Evolutionary conservation across 306 rosid genomes (phyloP), one percentile per base, ranked within the genome.

Genomic region (Bauhinia variegata): DNA sequence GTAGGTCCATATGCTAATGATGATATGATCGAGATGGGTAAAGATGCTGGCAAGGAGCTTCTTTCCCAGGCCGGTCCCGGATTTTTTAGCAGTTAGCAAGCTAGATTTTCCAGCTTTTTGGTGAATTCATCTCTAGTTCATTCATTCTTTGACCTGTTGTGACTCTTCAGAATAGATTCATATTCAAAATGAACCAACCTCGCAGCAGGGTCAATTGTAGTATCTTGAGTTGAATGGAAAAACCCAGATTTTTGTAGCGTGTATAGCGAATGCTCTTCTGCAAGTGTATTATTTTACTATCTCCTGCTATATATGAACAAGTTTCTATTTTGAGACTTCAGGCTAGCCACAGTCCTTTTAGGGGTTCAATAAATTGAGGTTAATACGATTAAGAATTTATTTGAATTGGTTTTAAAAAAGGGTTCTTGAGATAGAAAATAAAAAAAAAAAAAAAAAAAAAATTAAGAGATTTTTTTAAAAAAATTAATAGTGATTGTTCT

Each of bases 1-100:
- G 74, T 66, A 70, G 97, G 91, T 58, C 83, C 54, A 13, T 91
- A 84, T 55, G 73, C 92, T 23, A 28, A 48, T 30, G 84, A 86
- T 49, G 97, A 91, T 51, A 91, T 91, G 97, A 49, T 88, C 28
- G 59, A 67, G 72, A 91, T 91, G 82, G 97, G 97, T 54, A 79
- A 79, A 76, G 97, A 88, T 75, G 97, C 97, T 33, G 92, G 97
- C 8, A 67, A 84, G 82, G 97, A 91, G 82, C 96, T 91, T 53
- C 92, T 91, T 48, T 82, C 88, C 59, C 83, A 51, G 14, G 97
- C 97, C 32, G 95, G 92, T 67, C 90, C 95, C 28, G 91, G 82
- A 16, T 91, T 91, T 78, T 91, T 91, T 42, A 82, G 75, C 76
- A 64, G 82, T 68, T 87, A 70, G 10, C 43, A 23, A 5, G 51